Conservation (phyloP, 2,329 filamentous ascomycete species). For the Neopestalotiopsis sp. region DNA sequence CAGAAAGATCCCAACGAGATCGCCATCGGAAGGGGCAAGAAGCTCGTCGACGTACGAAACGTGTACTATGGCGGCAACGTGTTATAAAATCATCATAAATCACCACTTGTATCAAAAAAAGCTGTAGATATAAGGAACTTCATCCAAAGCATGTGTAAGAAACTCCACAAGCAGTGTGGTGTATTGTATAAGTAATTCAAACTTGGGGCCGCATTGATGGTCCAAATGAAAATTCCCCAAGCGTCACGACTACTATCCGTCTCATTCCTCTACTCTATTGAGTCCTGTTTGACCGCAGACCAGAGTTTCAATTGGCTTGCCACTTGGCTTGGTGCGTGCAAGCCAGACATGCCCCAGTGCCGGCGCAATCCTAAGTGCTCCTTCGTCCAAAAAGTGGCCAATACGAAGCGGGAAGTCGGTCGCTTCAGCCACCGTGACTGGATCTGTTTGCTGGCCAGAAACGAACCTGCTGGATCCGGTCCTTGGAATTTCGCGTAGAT, state of each 20-base stretch:
- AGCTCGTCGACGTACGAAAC: constrained; percentile 93
- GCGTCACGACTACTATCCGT: neutral
- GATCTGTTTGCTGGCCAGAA: too few relatives aligned
- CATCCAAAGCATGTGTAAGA: constrained; percentile 2
- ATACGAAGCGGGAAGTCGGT: too few relatives aligned
- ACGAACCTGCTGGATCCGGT: too few relatives aligned
- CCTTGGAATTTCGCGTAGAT: too few relatives aligned
- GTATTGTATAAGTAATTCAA: neutral
- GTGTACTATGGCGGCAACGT: constrained; percentile 91
- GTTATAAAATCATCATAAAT: constrained; percentile 47
- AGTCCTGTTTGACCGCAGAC: neutral
- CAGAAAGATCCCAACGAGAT: constrained; percentile 90
- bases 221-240: neutral
- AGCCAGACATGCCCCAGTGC: neutral
- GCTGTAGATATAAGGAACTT: constrained; percentile 15
- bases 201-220: neutral
- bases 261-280: neutral
- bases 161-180: neutral
- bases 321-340: neutral
- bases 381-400: too few relatives aligned
- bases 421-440: too few relatives aligned
- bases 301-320: neutral
- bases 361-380: too few relatives aligned
- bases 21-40: constrained; percentile 87
- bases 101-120: constrained; percentile 12